Percentiles rank a stretch among this genome's conserved stretches.
Evolutionary conservation across 495 filamentous ascomycete genomes (phyloP).

Genomic region (Neurospora sp.): DNA sequence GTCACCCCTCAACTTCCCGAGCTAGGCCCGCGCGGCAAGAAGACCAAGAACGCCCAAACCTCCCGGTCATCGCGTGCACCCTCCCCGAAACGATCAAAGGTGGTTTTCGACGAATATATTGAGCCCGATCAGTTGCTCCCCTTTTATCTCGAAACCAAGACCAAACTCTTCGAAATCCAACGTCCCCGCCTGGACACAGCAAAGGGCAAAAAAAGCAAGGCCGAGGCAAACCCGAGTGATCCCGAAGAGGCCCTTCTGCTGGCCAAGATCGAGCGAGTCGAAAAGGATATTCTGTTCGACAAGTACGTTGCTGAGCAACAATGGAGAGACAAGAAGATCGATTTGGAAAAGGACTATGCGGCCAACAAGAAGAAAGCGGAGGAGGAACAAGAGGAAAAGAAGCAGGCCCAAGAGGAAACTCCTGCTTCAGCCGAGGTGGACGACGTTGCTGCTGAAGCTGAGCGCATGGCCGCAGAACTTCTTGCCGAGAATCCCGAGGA

Average conservation of each 20-base stretch:
- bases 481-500: constrained; percentile 41
- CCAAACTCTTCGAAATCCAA: constrained; percentile 58
- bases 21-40: constrained; percentile 18
- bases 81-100: constrained; percentile 22
- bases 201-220: constrained; percentile 33
- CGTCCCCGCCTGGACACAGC: constrained; percentile 44
- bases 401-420: constrained; percentile 17
- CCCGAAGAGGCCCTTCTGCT: constrained; percentile 52
- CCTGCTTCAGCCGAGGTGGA: constrained; percentile 27
- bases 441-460: constrained; percentile 39
- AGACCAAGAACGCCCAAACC: constrained; percentile 23
- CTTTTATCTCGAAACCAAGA: constrained; percentile 61
- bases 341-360: constrained; percentile 50
- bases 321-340: constrained; percentile 59
- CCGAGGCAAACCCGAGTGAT: constrained; percentile 18
- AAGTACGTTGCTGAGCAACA: constrained; percentile 58
- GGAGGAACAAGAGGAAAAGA: constrained; percentile 12
- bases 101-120: constrained; percentile 46
- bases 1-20: constrained; percentile 36
- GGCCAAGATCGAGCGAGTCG: constrained; percentile 63
- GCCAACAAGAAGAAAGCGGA: constrained; percentile 25
- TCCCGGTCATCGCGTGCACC: constrained; percentile 8
- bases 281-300: constrained; percentile 82
- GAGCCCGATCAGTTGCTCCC: constrained; percentile 67
- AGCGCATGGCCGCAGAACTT: constrained; percentile 39